Evolutionary conservation across 2,329 filamentous ascomycete species (phyloP), one percentile per base, ranked within the genome.

Genomic region (Lasiodiplodia hormozganensis): DNA sequence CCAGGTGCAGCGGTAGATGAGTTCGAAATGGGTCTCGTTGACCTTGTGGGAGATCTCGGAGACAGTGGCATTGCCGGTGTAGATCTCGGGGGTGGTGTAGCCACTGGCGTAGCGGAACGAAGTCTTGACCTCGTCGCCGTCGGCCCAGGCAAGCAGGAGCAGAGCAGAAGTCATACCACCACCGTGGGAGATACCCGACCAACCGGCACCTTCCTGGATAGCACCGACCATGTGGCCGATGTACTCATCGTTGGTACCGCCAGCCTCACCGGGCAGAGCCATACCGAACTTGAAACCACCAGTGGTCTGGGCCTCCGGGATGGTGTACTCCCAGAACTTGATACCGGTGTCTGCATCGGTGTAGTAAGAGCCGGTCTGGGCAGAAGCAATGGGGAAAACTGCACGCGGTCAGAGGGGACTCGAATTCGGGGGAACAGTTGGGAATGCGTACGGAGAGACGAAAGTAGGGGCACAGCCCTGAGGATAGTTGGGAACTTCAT

Each of bases 1-100:
- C 73, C 76, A 73, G 71, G 88, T 77, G 77, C 90, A 92, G 57
- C 87, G 84, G 79, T 90, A 92, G n/a, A 90, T 84, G 58, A 91
- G 75, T 56, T 85, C 85, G 76, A 87, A 92, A 71, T 86, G 81
- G 31, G 85, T 87, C 18, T 82, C 81, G 72, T 85, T 89, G 68
- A 90, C 81, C 31, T 80, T 84, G 16, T 85, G 85, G 16, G 85
- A 86, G 70, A 91, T 86, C 71, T 88, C 85, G 0, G 86, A 89
- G 28, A 92, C 75, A 40, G 83, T 87, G 10, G 89, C 88, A 70
- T 87, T 82, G 67, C 90, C 90, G 0, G 83, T 82, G 76, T 92
- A 91, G 43, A 85, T 73, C 0, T 82, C 82, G 0, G 90, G 90
- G 69, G 83, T 80, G 31, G 83, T 82, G 74, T 91, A 92, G 58